Evolutionary conservation across 2,329 filamentous ascomycete species (phyloP).

Genomic region (Fusarium transvaalense): DNA sequence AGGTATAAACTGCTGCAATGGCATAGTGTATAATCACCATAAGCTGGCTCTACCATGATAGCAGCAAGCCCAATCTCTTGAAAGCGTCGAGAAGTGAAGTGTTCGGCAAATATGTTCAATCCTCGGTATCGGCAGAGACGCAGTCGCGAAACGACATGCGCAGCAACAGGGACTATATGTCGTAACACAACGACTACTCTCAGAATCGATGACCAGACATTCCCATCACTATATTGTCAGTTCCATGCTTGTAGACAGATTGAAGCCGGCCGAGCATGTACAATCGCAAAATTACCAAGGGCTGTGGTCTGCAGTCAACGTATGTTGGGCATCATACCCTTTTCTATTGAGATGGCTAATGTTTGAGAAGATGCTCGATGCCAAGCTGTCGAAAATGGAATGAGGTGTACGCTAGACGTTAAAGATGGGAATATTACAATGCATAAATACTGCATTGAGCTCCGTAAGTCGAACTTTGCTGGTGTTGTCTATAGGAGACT

Average conservation of each 20-base stretch:
- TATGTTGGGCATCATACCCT: slow-evolving; percentile 27
- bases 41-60: not conserved
- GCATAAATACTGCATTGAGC: slow-evolving; percentile 44
- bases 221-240: slow-evolving; percentile 42
- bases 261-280: slow-evolving; percentile 42
- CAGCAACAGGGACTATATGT: slow-evolving; percentile 43
- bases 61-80: too few relatives aligned
- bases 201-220: slow-evolving; percentile 27
- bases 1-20: not conserved
- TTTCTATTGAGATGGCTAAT: slow-evolving; percentile 10
- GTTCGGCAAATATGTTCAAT: slow-evolving; percentile 14
- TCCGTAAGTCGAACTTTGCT: slow-evolving; percentile 35
- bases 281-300: slow-evolving; percentile 39
- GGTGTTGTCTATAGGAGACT: not conserved
- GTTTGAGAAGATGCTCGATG: slow-evolving; percentile 40
- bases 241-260: slow-evolving; percentile 46
- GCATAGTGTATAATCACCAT: not conserved
- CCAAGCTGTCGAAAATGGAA: slow-evolving; percentile 43
- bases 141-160: slow-evolving; percentile 26
- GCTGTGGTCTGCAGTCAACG: slow-evolving; percentile 44
- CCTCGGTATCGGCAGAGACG: slow-evolving; percentile 1
- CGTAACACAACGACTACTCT: slow-evolving; percentile 33
- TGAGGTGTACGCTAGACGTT: slow-evolving; percentile 39
- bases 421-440: slow-evolving; percentile 33
- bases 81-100: not conserved